Conservation (phyloP, 2,329 filamentous ascomycete genomes). For the Berkeleyomyces basicola region DNA sequence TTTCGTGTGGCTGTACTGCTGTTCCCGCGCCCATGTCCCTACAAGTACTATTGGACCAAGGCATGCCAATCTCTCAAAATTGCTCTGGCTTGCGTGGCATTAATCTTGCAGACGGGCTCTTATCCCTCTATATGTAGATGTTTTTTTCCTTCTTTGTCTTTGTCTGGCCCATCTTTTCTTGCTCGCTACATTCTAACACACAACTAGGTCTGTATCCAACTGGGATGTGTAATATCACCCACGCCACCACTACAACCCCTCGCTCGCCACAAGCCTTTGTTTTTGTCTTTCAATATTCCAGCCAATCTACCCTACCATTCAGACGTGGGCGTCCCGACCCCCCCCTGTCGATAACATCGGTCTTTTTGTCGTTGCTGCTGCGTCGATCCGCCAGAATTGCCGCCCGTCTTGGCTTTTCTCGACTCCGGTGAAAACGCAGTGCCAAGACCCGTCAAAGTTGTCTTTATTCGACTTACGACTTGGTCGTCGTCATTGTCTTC, state of each 20-base stretch:
- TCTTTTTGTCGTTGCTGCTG: not conserved
- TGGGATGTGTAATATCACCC: too few species aligned
- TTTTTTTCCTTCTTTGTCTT: not conserved
- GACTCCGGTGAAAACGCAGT: not conserved
- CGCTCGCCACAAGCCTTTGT: not conserved
- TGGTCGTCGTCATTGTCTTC: not conserved
- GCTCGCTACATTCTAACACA: not conserved
- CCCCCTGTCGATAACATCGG: not conserved
- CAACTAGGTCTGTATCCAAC: too few species aligned
- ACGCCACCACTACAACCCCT: not conserved
- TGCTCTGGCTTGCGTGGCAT: not conserved
- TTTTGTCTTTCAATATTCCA: not conserved
- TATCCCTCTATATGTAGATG: not conserved
- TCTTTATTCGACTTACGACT: not conserved
- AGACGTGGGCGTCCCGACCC: not conserved
- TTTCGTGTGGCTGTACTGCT: conserved; percentile 1
- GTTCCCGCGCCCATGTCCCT: not conserved
- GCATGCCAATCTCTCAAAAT: not conserved
- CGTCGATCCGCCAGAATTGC: not conserved
- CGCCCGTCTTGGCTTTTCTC: not conserved
- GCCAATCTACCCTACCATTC: too few species aligned
- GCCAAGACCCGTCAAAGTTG: conserved; percentile 1
- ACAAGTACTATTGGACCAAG: not conserved
- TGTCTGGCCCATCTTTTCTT: not conserved
- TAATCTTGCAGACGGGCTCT: not conserved